A percentile compares a stretch with the other conserved stretches of the same genome.
Evolutionary conservation across 192 early-diverging fungal species (phyloP).

Genomic region (Umbelopsis isabellina): DNA sequence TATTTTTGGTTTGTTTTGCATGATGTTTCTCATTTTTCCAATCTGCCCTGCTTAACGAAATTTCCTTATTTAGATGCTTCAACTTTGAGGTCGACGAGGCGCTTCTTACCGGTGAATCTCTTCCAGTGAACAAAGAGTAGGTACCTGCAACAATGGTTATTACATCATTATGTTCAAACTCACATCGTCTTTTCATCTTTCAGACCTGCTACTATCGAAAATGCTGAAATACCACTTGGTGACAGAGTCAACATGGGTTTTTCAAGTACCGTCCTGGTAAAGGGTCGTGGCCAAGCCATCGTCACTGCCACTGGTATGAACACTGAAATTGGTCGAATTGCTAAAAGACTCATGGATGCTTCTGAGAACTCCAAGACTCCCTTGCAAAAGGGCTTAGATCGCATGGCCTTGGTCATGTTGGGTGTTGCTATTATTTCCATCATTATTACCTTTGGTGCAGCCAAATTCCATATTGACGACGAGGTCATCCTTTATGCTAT

Average conservation of each 20-base stretch:
- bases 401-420: constrained; percentile 80
- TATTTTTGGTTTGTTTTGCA: neutral
- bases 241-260: constrained; percentile 93
- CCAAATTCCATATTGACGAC: constrained; percentile 61
- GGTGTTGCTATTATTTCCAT: constrained; percentile 69
- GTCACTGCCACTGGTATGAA: constrained; percentile 81
- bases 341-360: constrained; percentile 73
- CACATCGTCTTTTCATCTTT: neutral
- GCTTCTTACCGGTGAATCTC: constrained; percentile 88
- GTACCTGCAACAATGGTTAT: neutral
- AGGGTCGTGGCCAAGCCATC: constrained; percentile 90
- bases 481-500: constrained; percentile 79
- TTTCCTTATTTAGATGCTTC: constrained; percentile 60
- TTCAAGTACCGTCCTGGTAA: constrained; percentile 85
- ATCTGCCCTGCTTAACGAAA: neutral
- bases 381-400: constrained; percentile 70
- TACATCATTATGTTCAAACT: neutral
- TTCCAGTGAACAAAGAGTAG: constrained; percentile 77
- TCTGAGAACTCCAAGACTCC: constrained; percentile 59
- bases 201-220: constrained; percentile 61
- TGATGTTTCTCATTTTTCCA: constrained; percentile 3
- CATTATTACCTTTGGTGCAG: constrained; percentile 82
- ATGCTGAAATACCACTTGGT: constrained; percentile 74
- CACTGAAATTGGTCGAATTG: constrained; percentile 95
- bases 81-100: constrained; percentile 94